Evolutionary conservation across 1,139 yeast genomes (phyloP).

Genomic region (Blastobotrys niveus): DNA sequence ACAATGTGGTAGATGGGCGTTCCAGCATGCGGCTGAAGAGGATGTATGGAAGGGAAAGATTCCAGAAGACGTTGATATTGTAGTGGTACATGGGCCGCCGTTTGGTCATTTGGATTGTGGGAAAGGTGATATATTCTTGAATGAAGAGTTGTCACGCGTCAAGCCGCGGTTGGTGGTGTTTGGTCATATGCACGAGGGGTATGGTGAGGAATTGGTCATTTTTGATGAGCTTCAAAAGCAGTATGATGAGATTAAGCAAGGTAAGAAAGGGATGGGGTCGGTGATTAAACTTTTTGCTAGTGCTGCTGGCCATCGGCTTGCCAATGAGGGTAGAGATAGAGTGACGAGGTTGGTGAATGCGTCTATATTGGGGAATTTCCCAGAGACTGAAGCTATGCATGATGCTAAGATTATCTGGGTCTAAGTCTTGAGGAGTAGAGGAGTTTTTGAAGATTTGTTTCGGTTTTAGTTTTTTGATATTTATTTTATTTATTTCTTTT

Average conservation of each 20-base stretch:
- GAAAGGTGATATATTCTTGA: not conserved
- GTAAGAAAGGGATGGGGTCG: not conserved
- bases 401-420: too few species aligned
- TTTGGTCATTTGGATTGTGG: slow-evolving; percentile 5
- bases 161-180: slow-evolving; percentile 8
- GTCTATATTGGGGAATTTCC: slow-evolving; percentile 2
- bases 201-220: slow-evolving; percentile 6
- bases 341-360: slow-evolving; percentile 11
- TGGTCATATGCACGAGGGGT: slow-evolving; percentile 7
- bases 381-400: not conserved
- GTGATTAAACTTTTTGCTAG: not conserved
- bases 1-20: slow-evolving; percentile 5
- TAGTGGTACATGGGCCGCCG: slow-evolving; percentile 7
- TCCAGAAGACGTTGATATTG: slow-evolving; percentile 5
- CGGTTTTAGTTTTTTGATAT: too few species aligned
- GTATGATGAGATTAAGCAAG: slow-evolving; percentile 1
- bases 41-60: slow-evolving; percentile 2
- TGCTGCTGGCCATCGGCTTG: not conserved
- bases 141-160: slow-evolving; percentile 1
- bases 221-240: slow-evolving; percentile 6
- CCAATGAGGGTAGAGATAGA: not conserved
- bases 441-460: too few species aligned
- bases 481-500: too few species aligned
- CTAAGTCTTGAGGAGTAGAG: too few species aligned
- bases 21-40: not conserved